Conservation (phyloP, 352 stramenopile species). For the Pythium dissotocum region DNA sequence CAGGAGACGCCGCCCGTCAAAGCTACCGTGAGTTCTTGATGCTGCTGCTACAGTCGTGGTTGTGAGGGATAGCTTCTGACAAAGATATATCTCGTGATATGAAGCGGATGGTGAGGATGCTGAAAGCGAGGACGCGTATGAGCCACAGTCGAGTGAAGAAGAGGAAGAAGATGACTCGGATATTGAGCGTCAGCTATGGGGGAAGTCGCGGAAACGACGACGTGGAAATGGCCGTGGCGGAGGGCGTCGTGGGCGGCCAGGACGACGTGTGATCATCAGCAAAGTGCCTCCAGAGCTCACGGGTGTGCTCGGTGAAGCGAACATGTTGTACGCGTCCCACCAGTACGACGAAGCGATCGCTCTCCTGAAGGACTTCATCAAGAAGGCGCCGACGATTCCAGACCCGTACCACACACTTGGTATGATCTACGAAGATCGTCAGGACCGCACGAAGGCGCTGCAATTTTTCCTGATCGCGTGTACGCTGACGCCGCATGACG, state of each 20-base stretch:
- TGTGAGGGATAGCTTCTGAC: background rate
- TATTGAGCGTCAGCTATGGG: slow-evolving; percentile 81
- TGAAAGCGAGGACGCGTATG: slow-evolving; percentile 58
- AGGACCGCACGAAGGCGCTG: slow-evolving; percentile 78
- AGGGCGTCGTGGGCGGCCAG: slow-evolving; percentile 33
- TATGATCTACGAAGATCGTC: slow-evolving; percentile 87
- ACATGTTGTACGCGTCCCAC: slow-evolving; percentile 86
- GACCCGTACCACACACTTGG: slow-evolving; percentile 86
- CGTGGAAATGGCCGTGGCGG: slow-evolving; percentile 32
- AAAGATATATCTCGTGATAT: background rate
- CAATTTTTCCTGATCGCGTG: slow-evolving; percentile 88
- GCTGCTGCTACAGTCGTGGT: background rate
- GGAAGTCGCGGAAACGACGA: slow-evolving; percentile 63
- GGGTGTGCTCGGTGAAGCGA: slow-evolving; percentile 78
- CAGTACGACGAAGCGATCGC: slow-evolving; percentile 83
- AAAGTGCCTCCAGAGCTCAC: slow-evolving; percentile 81
- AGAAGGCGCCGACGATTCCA: slow-evolving; percentile 85
- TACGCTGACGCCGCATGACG: slow-evolving; percentile 78
- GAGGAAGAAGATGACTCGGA: slow-evolving; percentile 84
- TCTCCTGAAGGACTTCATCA: slow-evolving; percentile 88
- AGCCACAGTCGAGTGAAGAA: slow-evolving; percentile 60
- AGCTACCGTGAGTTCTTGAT: background rate
- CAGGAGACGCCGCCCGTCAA: background rate
- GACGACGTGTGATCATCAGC: slow-evolving; percentile 65
- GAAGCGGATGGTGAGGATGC: slow-evolving; percentile 33